phyloP scores from a whole-genome alignment of 177 flowering plant genomes.

The Telopea speciosissima region DNA sequence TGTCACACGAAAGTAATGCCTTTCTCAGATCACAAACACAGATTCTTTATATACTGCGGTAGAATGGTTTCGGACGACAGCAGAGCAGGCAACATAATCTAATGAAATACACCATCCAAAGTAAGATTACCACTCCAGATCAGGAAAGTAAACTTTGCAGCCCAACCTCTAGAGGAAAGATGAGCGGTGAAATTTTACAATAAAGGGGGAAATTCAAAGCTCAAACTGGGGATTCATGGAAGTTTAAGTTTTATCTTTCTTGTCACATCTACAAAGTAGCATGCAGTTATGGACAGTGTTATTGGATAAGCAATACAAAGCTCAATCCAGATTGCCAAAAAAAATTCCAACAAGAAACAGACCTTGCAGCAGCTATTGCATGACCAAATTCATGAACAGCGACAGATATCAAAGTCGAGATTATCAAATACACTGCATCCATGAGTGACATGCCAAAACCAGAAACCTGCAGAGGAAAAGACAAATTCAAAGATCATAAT shows the following conservation, averaged over 20 bases:
- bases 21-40: too few relatives aligned
- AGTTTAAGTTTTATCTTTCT: background rate
- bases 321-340: background rate
- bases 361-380: slow-evolving; percentile 90
- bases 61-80: background rate
- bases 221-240: background rate
- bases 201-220: background rate
- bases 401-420: slow-evolving; percentile 62
- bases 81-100: background rate
- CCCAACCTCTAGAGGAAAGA: background rate
- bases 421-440: slow-evolving; percentile 41
- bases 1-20: too few relatives aligned
- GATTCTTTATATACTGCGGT: background rate
- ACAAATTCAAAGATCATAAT: background rate
- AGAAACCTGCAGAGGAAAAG: slow-evolving; percentile 30
- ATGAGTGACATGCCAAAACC: slow-evolving; percentile 34
- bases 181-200: background rate
- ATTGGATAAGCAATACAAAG: background rate
- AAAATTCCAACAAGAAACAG: slow-evolving; percentile 5
- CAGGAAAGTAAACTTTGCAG: background rate
- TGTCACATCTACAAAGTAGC: background rate
- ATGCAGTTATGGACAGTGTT: background rate
- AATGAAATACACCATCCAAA: background rate
- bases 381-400: slow-evolving; percentile 78
- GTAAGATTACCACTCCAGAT: too few relatives aligned